These are phyloP conservation scores for Populus hybrid DNA, from an alignment of 441 rosid genomes.

Conservation along the genomic window DNA sequence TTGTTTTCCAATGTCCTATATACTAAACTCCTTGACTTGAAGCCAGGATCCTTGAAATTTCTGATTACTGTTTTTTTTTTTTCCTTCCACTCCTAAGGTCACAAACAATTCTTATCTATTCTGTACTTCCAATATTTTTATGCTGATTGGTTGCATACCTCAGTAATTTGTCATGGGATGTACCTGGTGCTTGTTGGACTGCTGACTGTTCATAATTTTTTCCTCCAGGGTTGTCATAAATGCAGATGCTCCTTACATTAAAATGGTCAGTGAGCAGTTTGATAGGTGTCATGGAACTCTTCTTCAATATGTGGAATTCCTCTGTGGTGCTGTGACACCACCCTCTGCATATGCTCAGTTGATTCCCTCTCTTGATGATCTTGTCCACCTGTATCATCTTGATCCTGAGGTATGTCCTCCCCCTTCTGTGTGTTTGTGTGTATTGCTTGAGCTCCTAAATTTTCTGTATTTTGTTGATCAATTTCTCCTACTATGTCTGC, in stretches of 20 bases:
- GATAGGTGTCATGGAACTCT: conserved; percentile 99
- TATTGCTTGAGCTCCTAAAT: not conserved
- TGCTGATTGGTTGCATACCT: not conserved
- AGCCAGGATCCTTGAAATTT: no score
- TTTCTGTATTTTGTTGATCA: not conserved
- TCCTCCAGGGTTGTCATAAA: conserved; percentile 84
- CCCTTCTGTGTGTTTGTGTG: conserved; percentile 9
- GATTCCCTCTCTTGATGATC: conserved; percentile 90
- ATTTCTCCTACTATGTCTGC: not conserved
- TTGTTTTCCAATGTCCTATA: not conserved
- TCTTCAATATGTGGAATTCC: conserved; percentile 98
- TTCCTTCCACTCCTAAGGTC: not conserved
- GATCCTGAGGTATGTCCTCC: conserved; percentile 84
- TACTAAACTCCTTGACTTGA: no score
- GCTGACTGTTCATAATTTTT: not conserved
- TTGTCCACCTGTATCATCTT: conserved; percentile 88
- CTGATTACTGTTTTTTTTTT: not conserved
- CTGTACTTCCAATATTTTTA: no score
- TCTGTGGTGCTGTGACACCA: conserved; percentile 82
- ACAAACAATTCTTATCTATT: not conserved
- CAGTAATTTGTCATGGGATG: not conserved
- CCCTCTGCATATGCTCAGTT: conserved; percentile 74
- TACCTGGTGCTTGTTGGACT: not conserved
- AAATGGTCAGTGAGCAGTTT: conserved; percentile 99
- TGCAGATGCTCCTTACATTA: conserved; percentile 95